Base-by-base conservation (phyloP, 495 filamentous ascomycete genomes). In the Aspergillus olivimuriae region DNA sequence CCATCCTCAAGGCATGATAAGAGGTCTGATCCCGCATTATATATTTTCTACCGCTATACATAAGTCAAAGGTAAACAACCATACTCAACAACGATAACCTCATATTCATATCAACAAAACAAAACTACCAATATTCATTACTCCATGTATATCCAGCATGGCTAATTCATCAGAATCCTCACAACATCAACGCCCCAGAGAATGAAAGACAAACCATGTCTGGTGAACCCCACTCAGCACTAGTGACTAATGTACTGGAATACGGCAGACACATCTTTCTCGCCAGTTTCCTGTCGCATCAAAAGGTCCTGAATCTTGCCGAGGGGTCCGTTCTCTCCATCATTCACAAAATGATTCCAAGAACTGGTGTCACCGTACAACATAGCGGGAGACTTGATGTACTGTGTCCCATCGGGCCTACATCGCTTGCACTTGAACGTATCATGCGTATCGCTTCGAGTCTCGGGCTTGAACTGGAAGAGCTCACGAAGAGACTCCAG, bases 391-490 rank as follows among this genome's bases (percentile, higher is more conserved):
- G 90, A 87, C 63, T 95, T 95, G 47, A 95, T 77, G 46, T 73
- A 76, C 62, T 99, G 92, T 38, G 74, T 79, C 9, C 90, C 89
- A 51, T 94, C 87, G 1, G 86, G 82, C 56, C 82, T 86, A 55
- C 92, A 99, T 24, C 92, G 71, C 70, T 95, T 97, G 63, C 92
- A 99, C 70, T 95, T 97, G 75, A 99, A 97, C 2, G 94, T 96
- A 50, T 99, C 92, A 53, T 99, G 92, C 1, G 92, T 97, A 56
- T 99, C 94, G 52, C 87, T 94, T 17, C 73, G 77, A 2, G 92
- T 96, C 16, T 83, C 77, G 0, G 79, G 76, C 32, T 86, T 80
- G 69, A 91, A 96, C 68, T 92, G 85, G 72, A 99, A 99, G 34
- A 99, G 69, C 61, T 99, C 90, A 14, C 89, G 72, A 18, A 99